Base-by-base conservation (phyloP, 192 early-diverging fungal species). In the Pecoramyces ruminantium region DNA sequence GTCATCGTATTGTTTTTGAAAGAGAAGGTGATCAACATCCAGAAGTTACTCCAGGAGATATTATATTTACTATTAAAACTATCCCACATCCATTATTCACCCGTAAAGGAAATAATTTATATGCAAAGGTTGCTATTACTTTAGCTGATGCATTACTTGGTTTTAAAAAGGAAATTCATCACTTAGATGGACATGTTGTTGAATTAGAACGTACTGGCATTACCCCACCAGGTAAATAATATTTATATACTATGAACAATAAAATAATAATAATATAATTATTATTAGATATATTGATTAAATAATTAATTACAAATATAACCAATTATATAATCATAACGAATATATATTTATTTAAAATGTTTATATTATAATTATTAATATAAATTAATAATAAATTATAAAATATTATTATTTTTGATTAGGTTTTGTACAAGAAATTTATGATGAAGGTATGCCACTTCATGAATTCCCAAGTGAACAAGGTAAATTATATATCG, bases 401-500 rank as follows among this genome's bases (percentile, higher is more conserved):
- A 81, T n/a, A n/a, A 8, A 77, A 38, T n/a, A 84, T 82, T 82
- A 30, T 1, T 14, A 67, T 82, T 21, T 29, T 15, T 77, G 11
- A 85, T 87, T 87, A 82, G 95, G 94, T 12, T 94, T 90, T 85
- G 91, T 97, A 1, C 92, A 98, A 84, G 86, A 83, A 77, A 85
- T 99, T 39, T 83, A 87, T 40, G 93, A 92, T 18, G 88, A 95
- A 83, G 96, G 95, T n/a, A 98, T 99, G 96, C 97, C 98, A 13
- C 82, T 86, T 30, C 85, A 89, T 79, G 85, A 89, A 40, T 86
- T 85, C 29, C 82, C 87, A 13, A 84, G 86, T 18, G 88, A 94
- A 78, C 83, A 88, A 29, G 95, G 95, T 28, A 89, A 95, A 80
- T 82, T 99, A 67, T 97, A 88, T 86, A 91, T 98, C 30, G 92